Evolutionary conservation across 2,329 filamentous ascomycete species (phyloP), one percentile per base, ranked within the genome.

Genomic region (Cladorrhinum sp.): DNA sequence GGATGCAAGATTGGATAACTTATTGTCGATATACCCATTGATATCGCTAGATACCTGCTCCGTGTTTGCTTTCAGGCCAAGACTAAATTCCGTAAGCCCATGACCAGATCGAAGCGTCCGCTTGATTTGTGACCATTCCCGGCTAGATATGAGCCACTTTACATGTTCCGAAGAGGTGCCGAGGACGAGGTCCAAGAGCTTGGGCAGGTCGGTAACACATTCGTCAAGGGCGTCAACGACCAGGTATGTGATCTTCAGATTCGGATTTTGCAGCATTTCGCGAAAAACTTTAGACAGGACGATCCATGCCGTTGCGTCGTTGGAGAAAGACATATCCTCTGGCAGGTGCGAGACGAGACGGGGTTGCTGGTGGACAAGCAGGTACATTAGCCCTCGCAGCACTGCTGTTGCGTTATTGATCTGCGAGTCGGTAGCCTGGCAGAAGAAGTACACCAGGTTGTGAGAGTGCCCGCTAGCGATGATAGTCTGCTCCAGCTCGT

Each of bases 191-290:
- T 73, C 55, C 10, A 79, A 67, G 36, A 80, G 74, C 45, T 67
- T 27, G 2, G 52, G 6, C 16, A 68, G 41, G 38, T 65, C 71
- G 8, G 24, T 61, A 36, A 50, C 63, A 62, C 79, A 82, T 64
- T 83, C 78, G 60, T 83, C 78, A 0, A 83, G 75, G 1, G 75
- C 78, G 66, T 82, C 77, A 29, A 83, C 69, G 2, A 82, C 61
- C 3, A 82, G 49, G 62, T 74, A 75, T 0, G 69, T 71, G 0
- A 2, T 66, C 5, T 63, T 32, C 12, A 77, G 57, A 9, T 29
- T 64, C 0, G 67, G 62, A 56, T 79, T 75, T 49, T 71, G 25
- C 1, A 83, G 58, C 12, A 82, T 78, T 24, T 70, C 65, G 1
- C 16, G 59, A 3, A 82, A 72, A 13, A 81, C 74, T 10, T 73